Conservation (phyloP, 768 basidiomycete genomes). For the Auriscalpium orientale region DNA sequence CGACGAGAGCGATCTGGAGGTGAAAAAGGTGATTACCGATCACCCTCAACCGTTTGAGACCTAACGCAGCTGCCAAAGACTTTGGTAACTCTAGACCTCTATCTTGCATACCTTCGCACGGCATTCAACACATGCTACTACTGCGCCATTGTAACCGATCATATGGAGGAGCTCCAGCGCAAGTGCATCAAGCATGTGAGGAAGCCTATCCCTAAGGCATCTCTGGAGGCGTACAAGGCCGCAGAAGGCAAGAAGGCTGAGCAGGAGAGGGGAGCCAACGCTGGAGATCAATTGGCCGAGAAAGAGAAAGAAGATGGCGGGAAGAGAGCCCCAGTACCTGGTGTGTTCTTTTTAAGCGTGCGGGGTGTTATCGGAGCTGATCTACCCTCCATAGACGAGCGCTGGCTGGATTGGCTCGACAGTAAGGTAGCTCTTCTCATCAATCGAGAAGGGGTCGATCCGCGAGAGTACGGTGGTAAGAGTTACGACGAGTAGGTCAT, state of each 20-base stretch:
- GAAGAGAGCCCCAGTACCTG: conserved; percentile 25
- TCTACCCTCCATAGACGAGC: conserved; percentile 49
- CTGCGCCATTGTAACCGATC: conserved; percentile 88
- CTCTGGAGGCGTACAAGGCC: conserved; percentile 54
- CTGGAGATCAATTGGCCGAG: conserved; percentile 29
- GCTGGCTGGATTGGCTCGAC: conserved; percentile 88
- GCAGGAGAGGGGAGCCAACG: conserved; percentile 38
- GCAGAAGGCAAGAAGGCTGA: conserved; percentile 37
- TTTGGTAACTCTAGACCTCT: conserved; percentile 81
- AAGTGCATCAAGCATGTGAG: conserved; percentile 92
- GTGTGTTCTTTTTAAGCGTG: conserved; percentile 4
- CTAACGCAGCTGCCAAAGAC: conserved; percentile 37
- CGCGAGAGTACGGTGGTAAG: conserved; percentile 84
- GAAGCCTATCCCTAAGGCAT: conserved; percentile 57
- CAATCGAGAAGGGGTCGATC: conserved; percentile 72
- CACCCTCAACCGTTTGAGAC: conserved; percentile 6
- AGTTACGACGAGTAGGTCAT: conserved; percentile 75
- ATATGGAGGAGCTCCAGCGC: conserved; percentile 90
- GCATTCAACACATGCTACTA: conserved; percentile 97
- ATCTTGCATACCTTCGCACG: conserved; percentile 86
- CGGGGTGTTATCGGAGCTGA: neutral
- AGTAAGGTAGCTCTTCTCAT: conserved; percentile 77
- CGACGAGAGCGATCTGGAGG: conserved; percentile 59
- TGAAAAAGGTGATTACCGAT: conserved; percentile 53
- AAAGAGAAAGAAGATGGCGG: conserved; percentile 32